Evolutionary conservation across 495 filamentous ascomycete species (phyloP), one percentile per base, ranked within the genome.

Genomic region (Talaromyces borbonicus): DNA sequence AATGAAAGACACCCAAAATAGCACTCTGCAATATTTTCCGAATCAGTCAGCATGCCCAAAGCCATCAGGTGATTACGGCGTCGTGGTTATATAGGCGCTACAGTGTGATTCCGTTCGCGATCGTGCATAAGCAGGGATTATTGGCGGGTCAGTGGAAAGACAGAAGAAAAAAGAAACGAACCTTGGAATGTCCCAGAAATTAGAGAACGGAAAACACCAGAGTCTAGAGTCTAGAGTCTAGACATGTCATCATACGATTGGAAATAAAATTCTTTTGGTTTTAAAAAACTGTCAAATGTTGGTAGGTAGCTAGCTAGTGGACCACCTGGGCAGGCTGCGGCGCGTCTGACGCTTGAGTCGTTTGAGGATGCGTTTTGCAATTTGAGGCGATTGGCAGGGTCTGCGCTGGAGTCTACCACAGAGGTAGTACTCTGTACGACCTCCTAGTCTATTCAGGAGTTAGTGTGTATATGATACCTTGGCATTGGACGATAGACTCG

Each of bases 71-170:
- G 35, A 38, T 20, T n/a, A n/a, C n/a, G n/a, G n/a, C n/a, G n/a
- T n/a, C n/a, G n/a, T n/a, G n/a, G n/a, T n/a, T n/a, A n/a, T 38
- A 38, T 38, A 20, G 16, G 35, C 18, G 35, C 35, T 15, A 9
- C 19, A 20, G 16, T 38, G 35, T 38, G 35, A 38, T 38, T 20
- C n/a, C n/a, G n/a, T n/a, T n/a, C n/a, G n/a, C n/a, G 35, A 38
- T 38, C 35, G 19, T 38, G 35, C 35, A 38, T 38, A 20, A 38
- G 18, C 35, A 38, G 35, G 35, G 35, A 38, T n/a, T n/a, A n/a
- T n/a, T n/a, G n/a, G n/a, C n/a, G n/a, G n/a, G n/a, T n/a, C n/a
- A n/a, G n/a, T n/a, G n/a, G n/a, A n/a, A n/a, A n/a, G n/a, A n/a
- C n/a, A n/a, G n/a, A n/a, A 36, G 16, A n/a, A 9, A 12, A 32